Base-by-base conservation (phyloP, 768 basidiomycete species). In the Sarcodon sp. region DNA sequence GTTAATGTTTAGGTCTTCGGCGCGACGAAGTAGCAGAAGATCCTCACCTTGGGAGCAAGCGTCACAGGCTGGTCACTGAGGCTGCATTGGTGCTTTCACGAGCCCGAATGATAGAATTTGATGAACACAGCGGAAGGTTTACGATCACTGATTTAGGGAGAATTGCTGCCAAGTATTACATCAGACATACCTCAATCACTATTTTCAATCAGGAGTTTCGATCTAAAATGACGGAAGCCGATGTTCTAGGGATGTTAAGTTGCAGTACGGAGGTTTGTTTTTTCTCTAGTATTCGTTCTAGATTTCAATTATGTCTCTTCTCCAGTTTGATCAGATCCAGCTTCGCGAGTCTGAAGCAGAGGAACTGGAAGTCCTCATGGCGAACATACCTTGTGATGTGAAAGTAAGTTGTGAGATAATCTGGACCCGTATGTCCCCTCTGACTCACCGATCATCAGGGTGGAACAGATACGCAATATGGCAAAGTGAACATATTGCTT, bases 141-240 rank as follows among this genome's bases (percentile, higher is more conserved):
- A 66, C 72, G 2, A 78, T 83, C 54, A 89, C 86, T n/a, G 93
- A 96, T 53, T 65, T 94, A 2, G 96, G 96, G n/a, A 71, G 91
- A 53, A 93, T 98, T 56, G 92, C 96, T 0, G 90, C 94, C 4
- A 93, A 87, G 64, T 99, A 96, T 64, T 99, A 98, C 64, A 86
- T 99, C 59, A 78, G 85, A 15, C 67, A 89, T 61, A 66, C 76
- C 39, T 91, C 88, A 4, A 81, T 98, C 34, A 88, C 89, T 61
- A 76, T 87, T 6, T 98, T 94, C 70, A 87, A 85, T 63, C 64
- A 74, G 52, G 64, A 75, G 50, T 88, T 98, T 64, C 72, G 78
- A 45, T 73, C 79, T 1, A 77, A 68, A 49, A 96, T 98, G 93
- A 76, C 83, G 1, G 94, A 97, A 64, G 96, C 93, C 2, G 92